Evolutionary conservation across 257 asterid genomes (phyloP).

Genomic region (Capsicum pubescens): DNA sequence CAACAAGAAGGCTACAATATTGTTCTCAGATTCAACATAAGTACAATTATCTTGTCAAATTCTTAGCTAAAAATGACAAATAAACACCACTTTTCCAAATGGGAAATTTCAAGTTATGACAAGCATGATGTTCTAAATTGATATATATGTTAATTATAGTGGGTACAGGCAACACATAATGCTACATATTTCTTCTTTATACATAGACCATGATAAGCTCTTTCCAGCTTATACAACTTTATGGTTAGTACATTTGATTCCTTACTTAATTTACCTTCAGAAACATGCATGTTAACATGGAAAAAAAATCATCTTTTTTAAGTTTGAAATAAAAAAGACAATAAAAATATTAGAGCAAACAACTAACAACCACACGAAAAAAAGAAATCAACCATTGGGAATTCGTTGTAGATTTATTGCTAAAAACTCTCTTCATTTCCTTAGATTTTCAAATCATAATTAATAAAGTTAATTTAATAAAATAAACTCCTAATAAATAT

Average conservation of each 20-base stretch:
- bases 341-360: neutral
- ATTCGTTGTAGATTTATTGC: neutral
- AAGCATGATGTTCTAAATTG: neutral
- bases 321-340: neutral
- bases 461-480: no score
- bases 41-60: neutral
- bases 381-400: neutral
- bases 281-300: neutral
- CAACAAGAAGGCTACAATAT: neutral
- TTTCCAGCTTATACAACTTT: slow-evolving; percentile 5
- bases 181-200: neutral
- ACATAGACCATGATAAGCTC: neutral
- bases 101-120: neutral
- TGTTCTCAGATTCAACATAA: neutral
- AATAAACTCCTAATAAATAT: no score
- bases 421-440: no score
- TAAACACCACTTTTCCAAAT: neutral
- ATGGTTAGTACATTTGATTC: neutral
- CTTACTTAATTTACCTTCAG: neutral
- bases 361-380: neutral
- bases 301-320: no score
- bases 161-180: neutral
- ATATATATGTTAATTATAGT: neutral
- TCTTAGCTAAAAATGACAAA: neutral
- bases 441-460: no score